phyloP scores from a whole-genome alignment of 2,329 filamentous ascomycete species.

The Venturia nashicola region DNA sequence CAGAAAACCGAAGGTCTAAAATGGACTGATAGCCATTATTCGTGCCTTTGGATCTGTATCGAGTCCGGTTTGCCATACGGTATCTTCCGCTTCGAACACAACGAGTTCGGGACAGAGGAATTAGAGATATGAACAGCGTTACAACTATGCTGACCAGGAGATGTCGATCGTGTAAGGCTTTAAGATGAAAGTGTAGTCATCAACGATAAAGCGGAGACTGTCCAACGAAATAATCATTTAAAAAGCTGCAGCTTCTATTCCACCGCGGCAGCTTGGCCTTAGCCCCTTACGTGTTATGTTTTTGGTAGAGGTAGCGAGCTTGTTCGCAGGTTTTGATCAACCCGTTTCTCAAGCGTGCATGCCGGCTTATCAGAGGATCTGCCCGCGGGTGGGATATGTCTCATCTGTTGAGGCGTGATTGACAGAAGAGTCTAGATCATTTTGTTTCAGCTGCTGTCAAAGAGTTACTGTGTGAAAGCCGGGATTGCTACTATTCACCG shows the following conservation, averaged over 20 bases:
- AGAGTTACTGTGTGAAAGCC: not conserved
- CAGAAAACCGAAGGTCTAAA: not conserved
- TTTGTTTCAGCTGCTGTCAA: not conserved
- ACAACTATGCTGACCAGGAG: not conserved
- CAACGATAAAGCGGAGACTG: not conserved
- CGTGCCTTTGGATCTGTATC: not conserved
- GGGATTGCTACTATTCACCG: not conserved
- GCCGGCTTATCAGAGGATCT: not conserved
- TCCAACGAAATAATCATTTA: not conserved
- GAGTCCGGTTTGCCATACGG: not conserved
- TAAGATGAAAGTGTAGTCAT: not conserved
- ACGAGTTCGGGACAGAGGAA: not conserved
- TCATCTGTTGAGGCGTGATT: not conserved
- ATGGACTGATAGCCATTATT: not conserved
- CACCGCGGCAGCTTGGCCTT: too few species aligned
- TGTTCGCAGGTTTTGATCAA: too few species aligned
- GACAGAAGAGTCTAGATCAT: not conserved
- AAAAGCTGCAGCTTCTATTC: not conserved
- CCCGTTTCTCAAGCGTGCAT: not conserved
- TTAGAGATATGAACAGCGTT: not conserved
- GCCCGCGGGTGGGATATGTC: not conserved
- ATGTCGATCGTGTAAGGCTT: not conserved
- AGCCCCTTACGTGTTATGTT: too few species aligned
- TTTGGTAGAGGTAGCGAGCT: too few species aligned
- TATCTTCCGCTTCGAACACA: not conserved